Conservation (phyloP, 2,329 filamentous ascomycete species). For the Penicillium palitans region DNA sequence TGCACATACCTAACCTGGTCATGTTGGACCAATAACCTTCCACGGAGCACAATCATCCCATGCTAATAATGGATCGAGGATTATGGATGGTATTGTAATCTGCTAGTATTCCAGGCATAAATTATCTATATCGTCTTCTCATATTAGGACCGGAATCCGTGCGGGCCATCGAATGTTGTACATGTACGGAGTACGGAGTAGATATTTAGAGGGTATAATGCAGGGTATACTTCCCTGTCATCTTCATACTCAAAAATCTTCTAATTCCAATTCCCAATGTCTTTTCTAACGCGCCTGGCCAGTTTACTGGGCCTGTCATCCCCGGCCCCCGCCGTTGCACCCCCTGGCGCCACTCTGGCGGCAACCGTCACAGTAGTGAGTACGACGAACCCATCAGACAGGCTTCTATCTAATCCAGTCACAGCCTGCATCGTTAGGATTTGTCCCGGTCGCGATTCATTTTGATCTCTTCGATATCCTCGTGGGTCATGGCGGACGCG, state of each 20-base stretch:
- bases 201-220: background rate
- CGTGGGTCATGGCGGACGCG: conserved; percentile 26
- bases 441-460: conserved; percentile 39
- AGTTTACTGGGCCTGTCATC: conserved; percentile 14
- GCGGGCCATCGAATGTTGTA: background rate
- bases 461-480: conserved; percentile 37
- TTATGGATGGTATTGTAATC: background rate
- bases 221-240: background rate
- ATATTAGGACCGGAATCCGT: background rate
- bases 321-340: conserved; percentile 9
- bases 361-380: conserved; percentile 31
- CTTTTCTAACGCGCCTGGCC: conserved; percentile 20
- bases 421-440: conserved; percentile 39
- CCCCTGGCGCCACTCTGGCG: conserved; percentile 30
- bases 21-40: background rate
- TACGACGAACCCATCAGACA: background rate
- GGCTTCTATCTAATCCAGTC: background rate
- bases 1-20: background rate
- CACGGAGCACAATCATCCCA: background rate
- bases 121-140: background rate
- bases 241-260: background rate
- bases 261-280: conserved; percentile 10
- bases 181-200: background rate
- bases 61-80: background rate
- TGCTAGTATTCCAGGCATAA: background rate